Conservation (phyloP, 176 grass and related monocot species). For the Secale cereale region DNA sequence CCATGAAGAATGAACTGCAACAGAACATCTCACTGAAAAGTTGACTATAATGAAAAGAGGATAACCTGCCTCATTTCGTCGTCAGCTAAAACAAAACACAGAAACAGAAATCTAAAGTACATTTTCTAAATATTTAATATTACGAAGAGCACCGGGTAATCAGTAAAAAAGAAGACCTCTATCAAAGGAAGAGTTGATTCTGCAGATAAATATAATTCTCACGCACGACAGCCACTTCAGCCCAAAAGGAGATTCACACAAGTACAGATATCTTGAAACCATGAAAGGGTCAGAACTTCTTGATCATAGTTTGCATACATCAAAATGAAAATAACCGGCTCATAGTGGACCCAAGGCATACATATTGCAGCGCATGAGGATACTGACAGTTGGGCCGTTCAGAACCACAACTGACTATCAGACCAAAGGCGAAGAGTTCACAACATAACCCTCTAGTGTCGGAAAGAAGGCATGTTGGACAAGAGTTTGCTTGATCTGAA, state of each 20-base stretch:
- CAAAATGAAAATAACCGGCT: neutral
- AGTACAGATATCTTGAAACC: neutral
- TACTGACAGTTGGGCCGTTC: no score
- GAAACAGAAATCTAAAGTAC: neutral
- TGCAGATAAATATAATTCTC: neutral
- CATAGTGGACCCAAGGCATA: no score
- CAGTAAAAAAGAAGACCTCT: neutral
- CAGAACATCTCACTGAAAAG: no score
- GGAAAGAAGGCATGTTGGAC: neutral
- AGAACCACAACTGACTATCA: no score
- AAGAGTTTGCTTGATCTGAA: neutral
- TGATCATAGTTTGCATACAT: neutral
- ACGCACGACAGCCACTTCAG: neutral
- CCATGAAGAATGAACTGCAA: no score
- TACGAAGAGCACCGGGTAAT: neutral
- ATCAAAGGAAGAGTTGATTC: neutral
- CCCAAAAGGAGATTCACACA: neutral
- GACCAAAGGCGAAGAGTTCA: neutral
- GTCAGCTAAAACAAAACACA: neutral
- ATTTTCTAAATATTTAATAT: neutral
- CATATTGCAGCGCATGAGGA: no score
- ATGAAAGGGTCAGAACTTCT: neutral
- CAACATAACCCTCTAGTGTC: neutral
- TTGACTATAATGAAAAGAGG: neutral
- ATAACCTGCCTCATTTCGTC: neutral